phyloP scores from a whole-genome alignment of 2,329 filamentous ascomycete species.

The Penicillium sp. region DNA sequence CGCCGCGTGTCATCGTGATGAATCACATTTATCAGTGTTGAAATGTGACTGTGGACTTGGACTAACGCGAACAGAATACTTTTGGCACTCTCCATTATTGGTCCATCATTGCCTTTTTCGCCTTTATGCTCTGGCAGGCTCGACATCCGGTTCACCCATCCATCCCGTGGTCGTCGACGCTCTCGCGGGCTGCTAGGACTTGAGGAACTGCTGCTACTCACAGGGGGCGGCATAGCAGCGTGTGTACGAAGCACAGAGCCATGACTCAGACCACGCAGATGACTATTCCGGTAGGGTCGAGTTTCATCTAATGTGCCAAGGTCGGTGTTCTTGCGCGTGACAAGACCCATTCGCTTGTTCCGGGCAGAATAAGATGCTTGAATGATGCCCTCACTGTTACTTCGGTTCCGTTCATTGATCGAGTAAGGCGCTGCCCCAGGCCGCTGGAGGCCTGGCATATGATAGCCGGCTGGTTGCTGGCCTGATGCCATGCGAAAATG shows the following conservation, averaged over 20 bases:
- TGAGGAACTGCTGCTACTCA: slow-evolving; percentile 36
- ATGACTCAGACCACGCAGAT: slow-evolving; percentile 54
- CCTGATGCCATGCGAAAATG: slow-evolving; percentile 61
- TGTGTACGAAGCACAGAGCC: slow-evolving; percentile 46
- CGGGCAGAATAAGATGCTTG: slow-evolving; percentile 43
- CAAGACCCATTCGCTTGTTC: slow-evolving; percentile 56
- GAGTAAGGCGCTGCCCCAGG: slow-evolving; percentile 67
- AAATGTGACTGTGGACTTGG: slow-evolving; percentile 45
- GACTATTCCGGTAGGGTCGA: slow-evolving; percentile 47
- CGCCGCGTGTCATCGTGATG: slow-evolving; percentile 43
- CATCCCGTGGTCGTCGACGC: slow-evolving; percentile 36
- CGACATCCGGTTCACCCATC: slow-evolving; percentile 48
- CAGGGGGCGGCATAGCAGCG: slow-evolving; percentile 22
- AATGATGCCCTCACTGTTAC: slow-evolving; percentile 56
- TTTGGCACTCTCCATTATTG: slow-evolving; percentile 51
- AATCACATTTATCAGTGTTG: slow-evolving; percentile 43
- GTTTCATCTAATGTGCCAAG: slow-evolving; percentile 50
- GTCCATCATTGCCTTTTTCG: slow-evolving; percentile 42
- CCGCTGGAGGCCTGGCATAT: slow-evolving; percentile 51
- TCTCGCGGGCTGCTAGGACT: slow-evolving; percentile 42
- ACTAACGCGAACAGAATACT: slow-evolving; percentile 52
- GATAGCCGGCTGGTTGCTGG: slow-evolving; percentile 30
- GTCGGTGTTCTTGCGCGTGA: slow-evolving; percentile 52
- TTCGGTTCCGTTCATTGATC: slow-evolving; percentile 55
- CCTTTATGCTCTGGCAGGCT: slow-evolving; percentile 53